Percentiles rank a stretch among this genome's conserved stretches.
phyloP scores from a whole-genome alignment of 305 asterid genomes.

The Solanum hybrid region DNA sequence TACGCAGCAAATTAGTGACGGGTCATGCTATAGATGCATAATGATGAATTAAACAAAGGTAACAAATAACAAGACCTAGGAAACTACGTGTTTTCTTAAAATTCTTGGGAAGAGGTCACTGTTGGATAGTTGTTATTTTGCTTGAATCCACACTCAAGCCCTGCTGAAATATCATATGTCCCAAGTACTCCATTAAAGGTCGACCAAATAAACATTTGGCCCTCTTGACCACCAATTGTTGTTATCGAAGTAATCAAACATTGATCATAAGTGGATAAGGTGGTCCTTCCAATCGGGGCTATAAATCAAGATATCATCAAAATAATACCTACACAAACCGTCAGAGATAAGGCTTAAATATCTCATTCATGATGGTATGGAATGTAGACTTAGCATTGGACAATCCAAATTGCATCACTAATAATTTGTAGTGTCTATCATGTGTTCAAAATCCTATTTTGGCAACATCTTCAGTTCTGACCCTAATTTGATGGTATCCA shows the following conservation, averaged over 20 bases:
- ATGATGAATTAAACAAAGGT: neutral
- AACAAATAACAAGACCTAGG: neutral
- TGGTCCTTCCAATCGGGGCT: neutral
- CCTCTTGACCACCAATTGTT: neutral
- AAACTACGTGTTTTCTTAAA: neutral
- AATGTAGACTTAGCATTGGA: neutral
- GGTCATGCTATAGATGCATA: neutral
- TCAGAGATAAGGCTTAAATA: neutral
- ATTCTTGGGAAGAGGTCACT: neutral
- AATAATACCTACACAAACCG: neutral
- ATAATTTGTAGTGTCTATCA: neutral
- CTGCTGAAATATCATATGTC: too few relatives aligned
- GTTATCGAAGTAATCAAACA: too few relatives aligned
- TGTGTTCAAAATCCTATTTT: too few relatives aligned
- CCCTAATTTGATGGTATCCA: neutral
- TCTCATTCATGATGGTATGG: neutral
- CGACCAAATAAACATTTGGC: neutral
- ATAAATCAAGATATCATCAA: neutral
- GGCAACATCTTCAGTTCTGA: neutral
- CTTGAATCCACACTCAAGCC: neutral
- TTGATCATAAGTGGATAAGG: neutral
- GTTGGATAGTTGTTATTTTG: neutral
- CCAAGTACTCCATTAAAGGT: neutral
- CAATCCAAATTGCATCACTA: neutral
- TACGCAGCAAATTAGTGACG: neutral